Conservation (phyloP, 1,139 yeast species). For the Petasospora fabianii region DNA sequence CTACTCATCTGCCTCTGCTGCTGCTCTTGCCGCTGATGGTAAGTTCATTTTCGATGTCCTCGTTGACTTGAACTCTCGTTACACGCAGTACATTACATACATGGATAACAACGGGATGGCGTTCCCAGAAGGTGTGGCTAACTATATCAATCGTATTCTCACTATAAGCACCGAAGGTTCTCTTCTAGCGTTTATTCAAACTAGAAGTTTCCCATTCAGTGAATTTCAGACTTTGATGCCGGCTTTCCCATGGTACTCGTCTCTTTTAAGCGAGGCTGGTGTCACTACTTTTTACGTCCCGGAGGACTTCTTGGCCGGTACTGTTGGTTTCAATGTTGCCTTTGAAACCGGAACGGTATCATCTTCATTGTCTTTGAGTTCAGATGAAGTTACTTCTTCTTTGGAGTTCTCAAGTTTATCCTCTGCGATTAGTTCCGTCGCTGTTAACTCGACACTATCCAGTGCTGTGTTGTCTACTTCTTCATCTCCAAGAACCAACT, state of each 20-base stretch:
- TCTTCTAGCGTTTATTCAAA: conserved; percentile 31
- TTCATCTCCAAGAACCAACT: not conserved
- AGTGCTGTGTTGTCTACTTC: too few species aligned
- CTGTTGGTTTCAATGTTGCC: conserved; percentile 2
- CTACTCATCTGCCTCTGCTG: conserved; percentile 20
- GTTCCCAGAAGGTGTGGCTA: conserved; percentile 31
- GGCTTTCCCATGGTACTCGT: conserved; percentile 41
- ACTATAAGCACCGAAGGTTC: conserved; percentile 24
- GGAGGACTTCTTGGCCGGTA: conserved; percentile 30
- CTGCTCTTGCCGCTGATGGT: conserved; percentile 24
- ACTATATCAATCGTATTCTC: conserved; percentile 31
- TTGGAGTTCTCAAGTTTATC: conserved; percentile 1
- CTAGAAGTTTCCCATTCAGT: conserved; percentile 37
- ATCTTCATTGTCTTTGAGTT: conserved; percentile 1
- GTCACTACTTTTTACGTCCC: conserved; percentile 37
- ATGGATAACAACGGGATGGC: conserved; percentile 30
- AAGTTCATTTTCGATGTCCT: conserved; percentile 27
- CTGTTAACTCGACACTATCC: too few species aligned
- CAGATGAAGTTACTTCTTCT: not conserved
- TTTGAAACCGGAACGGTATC: not conserved
- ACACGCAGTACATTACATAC: conserved; percentile 28
- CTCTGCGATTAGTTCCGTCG: too few species aligned
- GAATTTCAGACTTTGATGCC: conserved; percentile 39
- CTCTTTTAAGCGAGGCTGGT: conserved; percentile 32
- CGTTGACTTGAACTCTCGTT: conserved; percentile 29